These are phyloP conservation scores for Gaeumannomyces sp. DNA, from an alignment of 2,329 filamentous ascomycete genomes.

Conservation along the genomic window DNA sequence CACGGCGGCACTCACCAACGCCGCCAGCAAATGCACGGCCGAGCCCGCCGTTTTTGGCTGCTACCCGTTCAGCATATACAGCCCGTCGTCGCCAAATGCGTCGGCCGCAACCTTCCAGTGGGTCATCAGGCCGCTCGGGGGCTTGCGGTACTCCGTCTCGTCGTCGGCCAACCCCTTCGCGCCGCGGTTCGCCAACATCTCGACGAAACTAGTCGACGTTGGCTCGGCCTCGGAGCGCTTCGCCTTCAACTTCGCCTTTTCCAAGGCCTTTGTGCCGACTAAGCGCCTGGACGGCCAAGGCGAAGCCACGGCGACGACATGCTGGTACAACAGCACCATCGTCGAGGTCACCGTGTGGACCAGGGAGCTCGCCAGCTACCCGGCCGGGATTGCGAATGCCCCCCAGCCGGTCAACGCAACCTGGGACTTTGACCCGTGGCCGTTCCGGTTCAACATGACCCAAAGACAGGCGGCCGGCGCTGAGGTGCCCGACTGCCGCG, in stretches of 20 bases:
- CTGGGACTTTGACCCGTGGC: slow-evolving; percentile 41
- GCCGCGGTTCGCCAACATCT: slow-evolving; percentile 47
- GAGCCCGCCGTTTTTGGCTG: slow-evolving; percentile 56
- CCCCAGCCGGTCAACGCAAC: slow-evolving; percentile 14
- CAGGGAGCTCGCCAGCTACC: slow-evolving; percentile 26
- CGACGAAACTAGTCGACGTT: slow-evolving; percentile 41
- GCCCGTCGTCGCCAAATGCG: slow-evolving; percentile 28
- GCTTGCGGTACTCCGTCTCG: slow-evolving; percentile 11
- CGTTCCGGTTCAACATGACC: slow-evolving; percentile 49
- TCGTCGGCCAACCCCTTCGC: slow-evolving; percentile 47
- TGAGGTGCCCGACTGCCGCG: slow-evolving; percentile 48
- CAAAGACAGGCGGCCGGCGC: slow-evolving; percentile 42
- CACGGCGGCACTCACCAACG: slow-evolving; percentile 48
- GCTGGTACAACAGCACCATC: slow-evolving; percentile 50
- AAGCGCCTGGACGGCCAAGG: slow-evolving; percentile 32
- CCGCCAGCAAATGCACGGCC: slow-evolving; percentile 50
- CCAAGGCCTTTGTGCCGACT: slow-evolving; percentile 44
- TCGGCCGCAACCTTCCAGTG: slow-evolving; percentile 52
- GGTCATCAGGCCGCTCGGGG: slow-evolving; percentile 38
- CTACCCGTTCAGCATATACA: slow-evolving; percentile 49
- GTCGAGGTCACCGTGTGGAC: slow-evolving; percentile 57
- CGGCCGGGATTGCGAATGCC: slow-evolving; percentile 19
- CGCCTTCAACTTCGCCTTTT: slow-evolving; percentile 46
- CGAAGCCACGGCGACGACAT: slow-evolving; percentile 39
- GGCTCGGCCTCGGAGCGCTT: slow-evolving; percentile 48